Evolutionary conservation across 768 basidiomycete genomes (phyloP).

Genomic region (Lyophyllum atratum): DNA sequence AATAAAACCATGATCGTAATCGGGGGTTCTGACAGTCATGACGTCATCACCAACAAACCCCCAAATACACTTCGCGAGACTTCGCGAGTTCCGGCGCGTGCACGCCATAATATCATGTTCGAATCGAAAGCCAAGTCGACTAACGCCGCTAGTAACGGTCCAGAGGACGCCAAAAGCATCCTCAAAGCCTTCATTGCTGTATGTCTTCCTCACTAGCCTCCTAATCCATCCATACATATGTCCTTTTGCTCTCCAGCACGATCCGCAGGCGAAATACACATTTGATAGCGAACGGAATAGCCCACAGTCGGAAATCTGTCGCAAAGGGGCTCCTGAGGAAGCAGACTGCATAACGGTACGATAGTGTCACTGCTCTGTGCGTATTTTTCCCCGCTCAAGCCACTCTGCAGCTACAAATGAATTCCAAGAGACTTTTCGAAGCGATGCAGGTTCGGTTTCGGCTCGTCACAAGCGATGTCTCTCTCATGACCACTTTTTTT

Average conservation of each 20-base stretch:
- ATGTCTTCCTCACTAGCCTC: not conserved
- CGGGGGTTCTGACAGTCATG: conserved; percentile 1
- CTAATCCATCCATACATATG: not conserved
- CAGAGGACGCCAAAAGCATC: conserved; percentile 2
- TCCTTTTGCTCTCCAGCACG: conserved; percentile 33
- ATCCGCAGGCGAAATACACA: conserved; percentile 53
- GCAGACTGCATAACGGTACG: conserved; percentile 60
- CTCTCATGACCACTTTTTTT: not conserved
- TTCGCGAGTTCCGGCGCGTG: not conserved
- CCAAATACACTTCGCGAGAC: not conserved
- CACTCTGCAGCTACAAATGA: conserved; percentile 54
- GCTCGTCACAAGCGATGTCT: not conserved
- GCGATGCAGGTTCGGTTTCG: conserved; percentile 68
- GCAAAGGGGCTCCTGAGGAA: conserved; percentile 40
- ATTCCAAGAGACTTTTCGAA: conserved; percentile 61
- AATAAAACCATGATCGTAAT: not conserved
- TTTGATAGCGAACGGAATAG: conserved; percentile 66
- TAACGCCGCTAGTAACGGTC: not conserved
- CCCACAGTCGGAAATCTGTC: conserved; percentile 59
- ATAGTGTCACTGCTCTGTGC: conserved; percentile 1
- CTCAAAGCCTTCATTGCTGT: conserved; percentile 18
- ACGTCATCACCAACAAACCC: conserved; percentile 10
- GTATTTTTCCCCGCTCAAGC: not conserved
- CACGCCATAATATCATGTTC: conserved; percentile 2
- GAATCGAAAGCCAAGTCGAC: not conserved